Evolutionary conservation across 768 basidiomycete genomes (phyloP), one percentile per base, ranked within the genome.

Genomic region (Rhizopogon roseolus): DNA sequence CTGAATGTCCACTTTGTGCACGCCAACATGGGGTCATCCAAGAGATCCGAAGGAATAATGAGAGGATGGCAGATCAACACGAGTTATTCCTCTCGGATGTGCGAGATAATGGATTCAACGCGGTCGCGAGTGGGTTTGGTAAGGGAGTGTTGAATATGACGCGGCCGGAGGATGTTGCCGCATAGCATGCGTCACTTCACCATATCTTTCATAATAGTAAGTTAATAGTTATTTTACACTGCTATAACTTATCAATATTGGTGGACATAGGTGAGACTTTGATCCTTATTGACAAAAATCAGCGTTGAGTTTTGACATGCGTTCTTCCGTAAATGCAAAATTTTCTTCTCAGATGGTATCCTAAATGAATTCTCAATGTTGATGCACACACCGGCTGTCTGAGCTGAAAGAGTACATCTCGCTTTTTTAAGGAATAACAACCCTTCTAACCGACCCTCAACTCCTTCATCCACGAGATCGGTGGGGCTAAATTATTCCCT

Each of bases 1-100:
- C 86, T 0, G 88, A 96, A 61, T 99, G 97, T 64, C 93, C 93
- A 0, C 79, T 82, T 28, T 98, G 96, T 63, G 92, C 87, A 1
- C 81, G 87, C 8, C 85, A 91, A 57, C 91, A 98, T 60, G 85
- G 88, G 32, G 81, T 97, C 38, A 88, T 98, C 42, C 85, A 90
- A 29, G 95, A 98, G 66, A 90, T 99, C 49, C 76, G 90, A 56
- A 76, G 82, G 56, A 91, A 90, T 63, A 98, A 98, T 58, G 90
- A 89, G 59, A 77, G 82, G 55, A 71, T 95, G 53, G 90, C 86
- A 10, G 85, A 89, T 62, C 86, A 92, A 57, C 90, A 92, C 60
- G 88, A 90, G 17, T 62, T 90, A 13, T 92, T 92, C 73, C 67
- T 90, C 32, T 77, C 82, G 3, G 88, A 92, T 58, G 90, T 91